These are phyloP conservation scores for Wickerhamiella sorbophila DNA, from an alignment of 805 yeast species.

Conservation along the genomic window DNA sequence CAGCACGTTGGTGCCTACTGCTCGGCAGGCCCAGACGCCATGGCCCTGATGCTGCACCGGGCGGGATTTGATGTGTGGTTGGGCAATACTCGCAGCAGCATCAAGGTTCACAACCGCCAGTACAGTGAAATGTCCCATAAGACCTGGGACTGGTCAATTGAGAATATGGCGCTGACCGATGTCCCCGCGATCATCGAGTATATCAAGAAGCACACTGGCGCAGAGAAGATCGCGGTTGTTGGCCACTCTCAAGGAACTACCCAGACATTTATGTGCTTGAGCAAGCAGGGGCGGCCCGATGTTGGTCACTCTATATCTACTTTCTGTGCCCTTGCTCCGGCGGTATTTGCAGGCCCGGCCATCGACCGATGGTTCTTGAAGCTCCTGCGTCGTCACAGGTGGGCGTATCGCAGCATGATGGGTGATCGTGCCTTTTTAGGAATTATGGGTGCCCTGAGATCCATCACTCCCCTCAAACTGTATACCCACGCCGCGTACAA, in stretches of 20 bases:
- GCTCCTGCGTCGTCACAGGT: slow-evolving; percentile 19
- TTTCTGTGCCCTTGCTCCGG: slow-evolving; percentile 77
- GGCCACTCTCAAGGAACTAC: slow-evolving; percentile 95
- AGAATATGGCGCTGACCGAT: slow-evolving; percentile 70
- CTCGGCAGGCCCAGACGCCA: slow-evolving; percentile 65
- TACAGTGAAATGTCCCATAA: slow-evolving; percentile 31
- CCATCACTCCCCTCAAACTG: slow-evolving; percentile 33
- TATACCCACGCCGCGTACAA: slow-evolving; percentile 57
- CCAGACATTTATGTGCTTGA: slow-evolving; percentile 57
- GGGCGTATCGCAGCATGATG: slow-evolving; percentile 32
- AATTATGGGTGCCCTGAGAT: slow-evolving; percentile 47
- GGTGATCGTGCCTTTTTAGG: slow-evolving; percentile 75
- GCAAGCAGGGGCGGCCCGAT: slow-evolving; percentile 28
- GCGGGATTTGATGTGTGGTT: slow-evolving; percentile 89
- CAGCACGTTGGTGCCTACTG: slow-evolving; percentile 80
- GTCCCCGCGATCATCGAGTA: slow-evolving; percentile 56
- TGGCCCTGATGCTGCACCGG: slow-evolving; percentile 54
- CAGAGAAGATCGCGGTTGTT: slow-evolving; percentile 37
- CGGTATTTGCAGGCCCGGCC: slow-evolving; percentile 73
- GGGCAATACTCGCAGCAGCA: slow-evolving; percentile 84
- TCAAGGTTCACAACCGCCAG: slow-evolving; percentile 49
- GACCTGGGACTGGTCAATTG: slow-evolving; percentile 91
- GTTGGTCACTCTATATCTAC: slow-evolving; percentile 44
- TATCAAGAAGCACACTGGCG: slow-evolving; percentile 31
- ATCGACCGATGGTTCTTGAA: slow-evolving; percentile 35